Conservation (phyloP, 2,329 filamentous ascomycete genomes). For the Xylaria sp. region DNA sequence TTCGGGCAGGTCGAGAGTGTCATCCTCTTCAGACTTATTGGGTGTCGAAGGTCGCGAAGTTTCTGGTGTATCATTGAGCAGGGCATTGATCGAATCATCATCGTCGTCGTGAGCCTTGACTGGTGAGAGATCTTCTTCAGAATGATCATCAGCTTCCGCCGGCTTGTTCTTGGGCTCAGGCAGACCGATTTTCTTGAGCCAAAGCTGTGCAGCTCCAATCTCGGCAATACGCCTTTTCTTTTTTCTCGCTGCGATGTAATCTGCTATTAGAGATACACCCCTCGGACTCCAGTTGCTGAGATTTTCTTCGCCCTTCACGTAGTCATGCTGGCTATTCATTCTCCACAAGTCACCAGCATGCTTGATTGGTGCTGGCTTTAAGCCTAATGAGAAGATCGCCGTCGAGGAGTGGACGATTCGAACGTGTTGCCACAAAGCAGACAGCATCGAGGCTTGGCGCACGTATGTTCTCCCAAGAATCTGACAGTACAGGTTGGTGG, state of each 20-base stretch:
- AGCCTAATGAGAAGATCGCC: slow-evolving; percentile 84
- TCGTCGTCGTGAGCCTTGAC: slow-evolving; percentile 55
- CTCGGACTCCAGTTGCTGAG: slow-evolving; percentile 87
- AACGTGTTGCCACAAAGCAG: slow-evolving; percentile 84
- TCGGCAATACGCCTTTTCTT: slow-evolving; percentile 80
- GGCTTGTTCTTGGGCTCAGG: slow-evolving; percentile 55
- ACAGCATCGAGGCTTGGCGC: slow-evolving; percentile 86
- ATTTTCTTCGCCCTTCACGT: slow-evolving; percentile 94
- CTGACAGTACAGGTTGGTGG: slow-evolving; percentile 82
- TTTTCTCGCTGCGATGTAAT: slow-evolving; percentile 81
- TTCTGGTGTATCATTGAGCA: slow-evolving; percentile 68
- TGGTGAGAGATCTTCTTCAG: slow-evolving; percentile 52
- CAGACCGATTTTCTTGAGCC: slow-evolving; percentile 69
- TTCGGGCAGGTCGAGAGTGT: slow-evolving; percentile 40
- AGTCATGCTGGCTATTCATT: slow-evolving; percentile 93
- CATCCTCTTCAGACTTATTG: slow-evolving; percentile 41
- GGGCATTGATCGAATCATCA: slow-evolving; percentile 66
- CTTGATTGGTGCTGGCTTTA: slow-evolving; percentile 91
- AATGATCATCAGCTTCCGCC: slow-evolving; percentile 52
- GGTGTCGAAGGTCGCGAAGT: slow-evolving; percentile 57
- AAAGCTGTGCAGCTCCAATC: slow-evolving; percentile 78
- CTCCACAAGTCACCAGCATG: slow-evolving; percentile 93
- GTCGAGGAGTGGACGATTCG: slow-evolving; percentile 89
- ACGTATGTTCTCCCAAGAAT: slow-evolving; percentile 86
- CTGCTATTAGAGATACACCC: slow-evolving; percentile 89